Base-by-base conservation (phyloP, 306 rosid genomes). In the Coriaria nepalensis region DNA sequence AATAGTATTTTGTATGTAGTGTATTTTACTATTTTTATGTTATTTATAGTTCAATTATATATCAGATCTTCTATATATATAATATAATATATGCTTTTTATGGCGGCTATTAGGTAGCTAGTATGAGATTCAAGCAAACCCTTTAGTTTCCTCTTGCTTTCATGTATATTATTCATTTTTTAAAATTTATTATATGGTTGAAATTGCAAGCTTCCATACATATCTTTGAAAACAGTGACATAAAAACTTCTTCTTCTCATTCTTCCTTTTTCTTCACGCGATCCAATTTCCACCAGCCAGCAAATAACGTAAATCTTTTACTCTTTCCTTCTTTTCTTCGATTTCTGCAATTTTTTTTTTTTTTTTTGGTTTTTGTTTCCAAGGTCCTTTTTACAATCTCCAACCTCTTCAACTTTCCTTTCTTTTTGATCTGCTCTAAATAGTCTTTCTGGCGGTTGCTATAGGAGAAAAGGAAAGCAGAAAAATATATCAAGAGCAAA, bases 241-340 rank as follows among this genome's bases (percentile, higher is more conserved):
- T 20, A 63, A 36, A 65, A 43, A 33, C 64, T 51, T 50, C 41
- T 42, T 47, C 59, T 60, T 61, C 45, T 45, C 40, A 54, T 55
- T 61, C 59, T 56, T 62, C 58, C 57, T 14, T 11, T 35, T 56
- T 55, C 64, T 74, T 75, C 79, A 57, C 82, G 77, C 71, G 86
- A 79, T 79, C 82, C 77, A 69, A 75, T 73, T 66, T 56, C 49
- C 47, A 56, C 15, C 35, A 7, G 56, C 54, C 54, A 61, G 56
- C 43, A 55, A n/a, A 51, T 50, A 65, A 61, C 46, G 29, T 20
- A 20, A 20, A 20, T 20, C 29, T 20, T 20, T 56, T 32, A 40
- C 12, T 47, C 45, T 40, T 43, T 45, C 55, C 39, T 36, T 15
- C 37, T 38, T 40, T 52, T 29, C 51, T 40, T 13, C 41, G 7